These are phyloP conservation scores for Gracilariopsis chorda DNA, from an alignment of 23 red algal genomes.

Conservation along the genomic window DNA sequence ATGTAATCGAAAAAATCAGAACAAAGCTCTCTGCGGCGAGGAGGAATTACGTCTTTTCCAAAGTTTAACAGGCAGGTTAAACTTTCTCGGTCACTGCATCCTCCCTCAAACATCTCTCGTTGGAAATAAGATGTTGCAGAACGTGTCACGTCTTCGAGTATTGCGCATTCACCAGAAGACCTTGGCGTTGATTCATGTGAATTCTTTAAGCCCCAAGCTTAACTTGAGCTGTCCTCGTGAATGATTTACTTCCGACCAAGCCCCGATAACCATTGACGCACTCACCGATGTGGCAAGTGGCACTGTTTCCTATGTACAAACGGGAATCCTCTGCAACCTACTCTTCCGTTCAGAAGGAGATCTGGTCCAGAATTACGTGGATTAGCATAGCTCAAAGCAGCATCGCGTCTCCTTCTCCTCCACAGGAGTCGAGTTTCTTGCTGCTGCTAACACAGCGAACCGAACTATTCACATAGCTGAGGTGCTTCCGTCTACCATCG, in stretches of 20 bases:
- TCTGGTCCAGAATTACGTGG: background rate
- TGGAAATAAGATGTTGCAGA: background rate
- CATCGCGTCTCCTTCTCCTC: no score
- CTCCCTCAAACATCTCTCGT: background rate
- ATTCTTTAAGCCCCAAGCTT: background rate
- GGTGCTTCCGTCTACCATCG: no score
- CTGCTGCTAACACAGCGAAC: no score
- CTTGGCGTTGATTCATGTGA: background rate
- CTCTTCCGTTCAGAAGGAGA: background rate
- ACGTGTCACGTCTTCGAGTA: background rate
- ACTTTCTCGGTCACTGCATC: background rate
- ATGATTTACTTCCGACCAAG: background rate
- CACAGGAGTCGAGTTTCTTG: no score
- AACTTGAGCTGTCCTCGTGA: background rate
- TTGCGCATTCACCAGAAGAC: background rate
- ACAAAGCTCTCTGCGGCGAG: background rate
- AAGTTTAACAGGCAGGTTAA: background rate
- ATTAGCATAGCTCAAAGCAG: constrained; percentile 16
- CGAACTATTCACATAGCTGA: no score
- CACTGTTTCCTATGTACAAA: constrained; percentile 12
- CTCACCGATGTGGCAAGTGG: background rate
- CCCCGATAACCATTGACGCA: background rate
- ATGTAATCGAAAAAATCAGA: background rate
- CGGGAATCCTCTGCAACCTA: background rate
- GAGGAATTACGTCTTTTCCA: background rate